phyloP scores from a whole-genome alignment of 1,139 yeast genomes.

The Zygosaccharomyces sapae region DNA sequence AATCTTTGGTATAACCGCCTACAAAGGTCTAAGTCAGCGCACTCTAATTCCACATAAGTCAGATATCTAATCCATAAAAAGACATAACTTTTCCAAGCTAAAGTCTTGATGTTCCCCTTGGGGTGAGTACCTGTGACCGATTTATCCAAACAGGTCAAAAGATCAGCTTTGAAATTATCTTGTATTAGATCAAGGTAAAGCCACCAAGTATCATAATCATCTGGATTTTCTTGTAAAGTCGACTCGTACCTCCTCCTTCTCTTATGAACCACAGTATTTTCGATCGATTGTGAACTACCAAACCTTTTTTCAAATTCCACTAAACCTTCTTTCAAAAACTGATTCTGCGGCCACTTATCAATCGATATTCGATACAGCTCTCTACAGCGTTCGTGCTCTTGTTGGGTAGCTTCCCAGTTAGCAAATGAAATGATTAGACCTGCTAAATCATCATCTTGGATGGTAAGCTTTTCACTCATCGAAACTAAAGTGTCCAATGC shows the following conservation, averaged over 20 bases:
- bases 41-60: conserved; percentile 54
- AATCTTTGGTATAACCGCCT: conserved; percentile 51
- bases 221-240: conserved; percentile 45
- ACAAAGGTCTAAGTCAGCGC: conserved; percentile 44
- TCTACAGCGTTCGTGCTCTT: conserved; percentile 63
- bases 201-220: conserved; percentile 83
- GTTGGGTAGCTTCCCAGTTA: conserved; percentile 62
- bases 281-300: conserved; percentile 55
- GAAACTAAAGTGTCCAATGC: conserved; percentile 54
- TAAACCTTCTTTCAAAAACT: conserved; percentile 44
- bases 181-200: conserved; percentile 49
- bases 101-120: conserved; percentile 31
- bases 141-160: conserved; percentile 42
- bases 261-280: conserved; percentile 48
- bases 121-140: conserved; percentile 43
- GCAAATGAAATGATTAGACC: conserved; percentile 55
- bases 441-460: conserved; percentile 37
- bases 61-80: conserved; percentile 69
- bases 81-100: conserved; percentile 63
- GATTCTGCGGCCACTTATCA: conserved; percentile 44
- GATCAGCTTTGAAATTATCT: conserved; percentile 34
- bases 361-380: conserved; percentile 48
- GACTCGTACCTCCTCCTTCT: conserved; percentile 55
- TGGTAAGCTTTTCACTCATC: conserved; percentile 15
- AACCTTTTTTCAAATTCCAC: conserved; percentile 61